A percentile compares a stretch with the other conserved stretches of the same genome.
These are phyloP conservation scores for Aspergillus texensis DNA, from an alignment of 2,329 filamentous ascomycete genomes.

Conservation along the genomic window DNA sequence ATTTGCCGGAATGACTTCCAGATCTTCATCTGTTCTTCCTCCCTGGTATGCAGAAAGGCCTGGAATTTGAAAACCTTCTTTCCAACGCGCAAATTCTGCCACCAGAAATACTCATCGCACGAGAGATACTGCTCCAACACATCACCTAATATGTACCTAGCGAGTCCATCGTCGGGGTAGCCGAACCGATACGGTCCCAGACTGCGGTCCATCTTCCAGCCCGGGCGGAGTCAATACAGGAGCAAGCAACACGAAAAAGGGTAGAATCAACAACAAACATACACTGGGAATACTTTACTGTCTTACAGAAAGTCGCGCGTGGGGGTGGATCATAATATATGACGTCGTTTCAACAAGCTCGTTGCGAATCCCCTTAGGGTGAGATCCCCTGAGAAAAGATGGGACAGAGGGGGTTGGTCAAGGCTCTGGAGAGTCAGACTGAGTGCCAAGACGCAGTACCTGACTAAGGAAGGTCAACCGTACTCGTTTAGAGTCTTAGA, in stretches of 20 bases:
- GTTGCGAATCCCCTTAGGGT: neutral
- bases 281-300: neutral
- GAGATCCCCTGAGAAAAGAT: neutral
- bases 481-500: neutral
- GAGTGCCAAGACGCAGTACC: neutral
- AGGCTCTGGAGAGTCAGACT: neutral
- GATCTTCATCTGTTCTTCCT: slow-evolving; percentile 8
- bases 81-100: slow-evolving; percentile 5
- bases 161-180: slow-evolving; percentile 10
- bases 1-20: slow-evolving; percentile 6
- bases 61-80: slow-evolving; percentile 5
- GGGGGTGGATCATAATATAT: slow-evolving; percentile 8
- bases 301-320: neutral
- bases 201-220: slow-evolving; percentile 2
- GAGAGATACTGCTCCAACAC: slow-evolving; percentile 4
- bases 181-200: slow-evolving; percentile 6
- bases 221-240: neutral
- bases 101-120: slow-evolving; percentile 10
- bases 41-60: neutral
- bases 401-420: neutral
- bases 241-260: neutral
- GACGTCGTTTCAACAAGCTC: slow-evolving; percentile 4
- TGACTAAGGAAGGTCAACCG: neutral
- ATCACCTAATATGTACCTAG: neutral
- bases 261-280: neutral